A percentile compares a stretch with the other conserved stretches of the same genome.
Evolutionary conservation across 805 yeast genomes (phyloP).

Genomic region (Hanseniaspora meyeri): DNA sequence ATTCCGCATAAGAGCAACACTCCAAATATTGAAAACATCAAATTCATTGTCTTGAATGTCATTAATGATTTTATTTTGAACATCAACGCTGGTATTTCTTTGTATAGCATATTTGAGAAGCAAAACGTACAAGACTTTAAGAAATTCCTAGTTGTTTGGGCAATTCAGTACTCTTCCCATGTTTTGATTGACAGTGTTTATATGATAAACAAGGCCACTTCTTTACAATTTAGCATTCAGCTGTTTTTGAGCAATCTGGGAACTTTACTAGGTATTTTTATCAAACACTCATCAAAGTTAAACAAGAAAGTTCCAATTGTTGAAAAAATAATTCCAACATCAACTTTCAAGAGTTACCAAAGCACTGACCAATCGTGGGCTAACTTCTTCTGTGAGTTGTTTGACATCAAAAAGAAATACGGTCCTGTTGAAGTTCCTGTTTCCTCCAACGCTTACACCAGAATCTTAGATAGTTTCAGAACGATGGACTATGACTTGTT

Average conservation of each 20-base stretch:
- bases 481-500: constrained; percentile 2
- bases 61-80: constrained; percentile 10
- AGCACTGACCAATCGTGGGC: neutral
- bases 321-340: neutral
- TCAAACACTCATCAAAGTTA: constrained; percentile 1
- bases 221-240: constrained; percentile 2
- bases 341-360: neutral
- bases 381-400: neutral
- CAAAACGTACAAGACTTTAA: neutral
- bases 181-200: constrained; percentile 9
- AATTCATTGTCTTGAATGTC: constrained; percentile 1
- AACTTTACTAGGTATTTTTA: constrained; percentile 3
- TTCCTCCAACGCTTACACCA: neutral
- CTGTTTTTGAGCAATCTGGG: constrained; percentile 6
- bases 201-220: constrained; percentile 11
- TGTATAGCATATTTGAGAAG: constrained; percentile 10
- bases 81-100: constrained; percentile 11
- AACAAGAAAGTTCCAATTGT: neutral
- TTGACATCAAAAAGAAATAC: neutral
- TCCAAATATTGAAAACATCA: neutral
- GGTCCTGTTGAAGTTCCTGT: neutral
- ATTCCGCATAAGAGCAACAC: neutral
- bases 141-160: constrained; percentile 5
- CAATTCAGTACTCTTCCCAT: constrained; percentile 8
- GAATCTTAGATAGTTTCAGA: neutral